phyloP scores from a whole-genome alignment of 1,284 basidiomycete genomes.

The Cronartium quercuum region DNA sequence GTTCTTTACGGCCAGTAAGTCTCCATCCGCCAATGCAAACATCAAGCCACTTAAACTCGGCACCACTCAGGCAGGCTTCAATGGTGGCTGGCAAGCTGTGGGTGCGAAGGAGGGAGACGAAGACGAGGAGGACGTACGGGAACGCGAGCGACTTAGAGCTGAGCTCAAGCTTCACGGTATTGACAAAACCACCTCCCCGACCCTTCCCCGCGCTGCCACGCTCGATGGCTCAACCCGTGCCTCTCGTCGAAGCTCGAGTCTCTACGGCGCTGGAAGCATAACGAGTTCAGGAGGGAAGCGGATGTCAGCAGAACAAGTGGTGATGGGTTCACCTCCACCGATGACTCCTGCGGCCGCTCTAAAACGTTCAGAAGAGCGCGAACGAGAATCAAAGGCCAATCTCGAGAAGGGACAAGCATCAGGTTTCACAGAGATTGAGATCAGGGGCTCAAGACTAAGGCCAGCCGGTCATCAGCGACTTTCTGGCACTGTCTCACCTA shows the following conservation, averaged over 20 bases:
- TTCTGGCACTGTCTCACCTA: neutral
- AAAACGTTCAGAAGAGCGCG: slow-evolving; percentile 71
- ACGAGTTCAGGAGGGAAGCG: slow-evolving; percentile 44
- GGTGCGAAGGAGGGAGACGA: slow-evolving; percentile 57
- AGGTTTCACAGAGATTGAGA: slow-evolving; percentile 66
- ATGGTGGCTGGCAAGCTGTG: slow-evolving; percentile 50
- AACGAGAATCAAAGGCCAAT: slow-evolving; percentile 64
- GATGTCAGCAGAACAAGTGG: slow-evolving; percentile 50
- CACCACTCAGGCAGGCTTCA: slow-evolving; percentile 69
- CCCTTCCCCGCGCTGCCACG: slow-evolving; percentile 47
- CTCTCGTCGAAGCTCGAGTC: slow-evolving; percentile 50
- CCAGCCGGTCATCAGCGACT: neutral
- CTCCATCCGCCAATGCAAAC: slow-evolving; percentile 45
- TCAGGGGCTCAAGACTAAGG: slow-evolving; percentile 26
- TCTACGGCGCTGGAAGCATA: slow-evolving; percentile 48
- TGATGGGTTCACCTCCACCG: slow-evolving; percentile 57
- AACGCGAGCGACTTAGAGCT: slow-evolving; percentile 73
- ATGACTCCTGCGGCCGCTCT: slow-evolving; percentile 66
- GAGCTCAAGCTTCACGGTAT: slow-evolving; percentile 90
- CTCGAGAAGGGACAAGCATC: slow-evolving; percentile 64
- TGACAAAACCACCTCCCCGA: slow-evolving; percentile 49
- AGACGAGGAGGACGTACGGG: slow-evolving; percentile 77
- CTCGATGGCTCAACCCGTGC: slow-evolving; percentile 46
- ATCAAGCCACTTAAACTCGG: slow-evolving; percentile 53
- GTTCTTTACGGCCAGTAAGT: slow-evolving; percentile 10